These are phyloP conservation scores for Triticum aestivum DNA, from an alignment of 176 grass and related monocot genomes.

Conservation along the genomic window DNA sequence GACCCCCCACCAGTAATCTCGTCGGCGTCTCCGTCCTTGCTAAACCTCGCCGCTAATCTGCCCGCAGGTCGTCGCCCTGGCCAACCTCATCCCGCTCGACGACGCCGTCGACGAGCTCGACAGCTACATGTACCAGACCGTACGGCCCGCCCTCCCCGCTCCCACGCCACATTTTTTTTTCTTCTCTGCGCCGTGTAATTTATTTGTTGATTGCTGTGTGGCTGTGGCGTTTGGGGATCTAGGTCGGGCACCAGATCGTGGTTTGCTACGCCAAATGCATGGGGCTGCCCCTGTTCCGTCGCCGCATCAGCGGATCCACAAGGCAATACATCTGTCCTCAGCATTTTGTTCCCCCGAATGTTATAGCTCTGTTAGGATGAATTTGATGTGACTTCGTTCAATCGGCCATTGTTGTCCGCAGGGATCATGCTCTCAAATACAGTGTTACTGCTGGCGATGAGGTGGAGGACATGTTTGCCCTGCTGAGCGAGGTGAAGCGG, in stretches of 20 bases:
- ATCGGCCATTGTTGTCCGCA: background rate
- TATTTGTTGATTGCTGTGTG: background rate
- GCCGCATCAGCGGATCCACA: slow-evolving; percentile 70
- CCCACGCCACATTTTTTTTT: background rate
- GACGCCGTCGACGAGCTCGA: slow-evolving; percentile 85
- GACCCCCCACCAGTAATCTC: background rate
- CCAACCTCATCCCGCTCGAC: slow-evolving; percentile 80
- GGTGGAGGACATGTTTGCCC: slow-evolving; percentile 86
- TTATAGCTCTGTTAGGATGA: background rate
- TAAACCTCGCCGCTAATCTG: background rate
- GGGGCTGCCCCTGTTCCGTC: slow-evolving; percentile 81
- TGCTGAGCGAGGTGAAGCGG: slow-evolving; percentile 72
- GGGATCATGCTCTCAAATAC: slow-evolving; percentile 74
- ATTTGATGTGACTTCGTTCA: background rate
- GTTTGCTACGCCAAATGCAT: slow-evolving; percentile 87
- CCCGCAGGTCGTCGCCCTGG: slow-evolving; percentile 73
- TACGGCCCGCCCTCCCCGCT: slow-evolving; percentile 11
- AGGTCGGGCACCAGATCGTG: slow-evolving; percentile 95
- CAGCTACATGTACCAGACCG: slow-evolving; percentile 99
- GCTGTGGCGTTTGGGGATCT: background rate
- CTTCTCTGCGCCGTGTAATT: background rate
- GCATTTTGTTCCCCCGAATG: background rate
- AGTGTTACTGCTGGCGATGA: slow-evolving; percentile 67
- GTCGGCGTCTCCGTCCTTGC: background rate
- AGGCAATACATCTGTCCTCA: slow-evolving; percentile 36